Conservation (phyloP, 2,329 filamentous ascomycete species). For the Sarocladium oryzae region DNA sequence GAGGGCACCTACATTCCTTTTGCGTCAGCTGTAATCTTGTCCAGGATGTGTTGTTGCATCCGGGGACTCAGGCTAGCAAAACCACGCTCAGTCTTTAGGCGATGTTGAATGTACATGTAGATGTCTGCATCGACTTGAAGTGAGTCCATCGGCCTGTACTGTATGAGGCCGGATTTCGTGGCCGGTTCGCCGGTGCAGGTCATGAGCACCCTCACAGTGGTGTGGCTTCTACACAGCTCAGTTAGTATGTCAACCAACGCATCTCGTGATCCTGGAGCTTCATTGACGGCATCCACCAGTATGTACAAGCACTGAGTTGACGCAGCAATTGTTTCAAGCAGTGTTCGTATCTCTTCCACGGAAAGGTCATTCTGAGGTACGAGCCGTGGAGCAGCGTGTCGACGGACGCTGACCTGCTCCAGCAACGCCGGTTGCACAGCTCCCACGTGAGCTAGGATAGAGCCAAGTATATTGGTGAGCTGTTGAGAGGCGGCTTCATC, state of each 20-base stretch:
- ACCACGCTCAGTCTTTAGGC: conserved; percentile 14
- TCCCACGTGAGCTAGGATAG: conserved; percentile 19
- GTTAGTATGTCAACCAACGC: conserved; percentile 14
- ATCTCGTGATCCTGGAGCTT: conserved; percentile 13
- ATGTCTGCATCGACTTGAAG: conserved; percentile 18
- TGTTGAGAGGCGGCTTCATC: conserved; percentile 20
- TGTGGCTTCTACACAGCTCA: conserved; percentile 14
- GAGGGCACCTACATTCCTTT: conserved; percentile 18
- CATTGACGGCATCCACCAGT: conserved; percentile 19
- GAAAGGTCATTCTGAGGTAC: conserved; percentile 17
- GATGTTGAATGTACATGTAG: conserved; percentile 16
- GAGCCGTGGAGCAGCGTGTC: conserved; percentile 9
- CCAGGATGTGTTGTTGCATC: conserved; percentile 17
- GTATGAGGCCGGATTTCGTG: conserved; percentile 6
- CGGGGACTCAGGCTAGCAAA: conserved; percentile 15
- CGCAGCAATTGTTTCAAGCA: conserved; percentile 12
- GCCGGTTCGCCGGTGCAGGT: conserved; percentile 16
- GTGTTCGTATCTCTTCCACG: conserved; percentile 12
- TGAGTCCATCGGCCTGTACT: conserved; percentile 14
- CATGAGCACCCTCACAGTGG: conserved; percentile 15
- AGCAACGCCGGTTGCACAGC: conserved; percentile 12
- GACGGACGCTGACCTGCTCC: conserved; percentile 14
- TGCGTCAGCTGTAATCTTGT: conserved; percentile 15
- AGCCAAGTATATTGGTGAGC: conserved; percentile 21
- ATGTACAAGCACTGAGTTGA: conserved; percentile 15